phyloP scores from a whole-genome alignment of 2,329 filamentous ascomycete genomes.

The Cercospora janseana region DNA sequence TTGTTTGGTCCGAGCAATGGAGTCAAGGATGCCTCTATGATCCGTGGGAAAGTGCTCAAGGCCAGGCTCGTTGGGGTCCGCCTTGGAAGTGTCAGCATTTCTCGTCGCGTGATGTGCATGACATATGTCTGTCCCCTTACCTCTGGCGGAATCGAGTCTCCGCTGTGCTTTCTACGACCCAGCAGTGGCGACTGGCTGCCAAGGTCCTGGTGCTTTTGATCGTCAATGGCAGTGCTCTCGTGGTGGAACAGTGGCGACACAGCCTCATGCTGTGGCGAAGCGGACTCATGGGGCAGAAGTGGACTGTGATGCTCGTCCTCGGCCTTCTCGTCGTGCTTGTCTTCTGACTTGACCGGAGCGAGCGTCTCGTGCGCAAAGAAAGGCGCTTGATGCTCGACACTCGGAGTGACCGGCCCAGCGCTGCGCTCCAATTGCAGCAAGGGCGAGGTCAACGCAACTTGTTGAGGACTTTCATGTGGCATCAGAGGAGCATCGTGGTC shows the following conservation, averaged over 20 bases:
- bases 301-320: conserved; percentile 32
- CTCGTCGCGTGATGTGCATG: not conserved
- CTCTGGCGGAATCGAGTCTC: conserved; percentile 14
- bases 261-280: conserved; percentile 29
- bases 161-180: conserved; percentile 20
- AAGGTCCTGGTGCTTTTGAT: conserved; percentile 22
- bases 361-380: conserved; percentile 38
- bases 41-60: conserved; percentile 39
- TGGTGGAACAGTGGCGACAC: conserved; percentile 37
- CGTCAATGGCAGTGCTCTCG: conserved; percentile 31
- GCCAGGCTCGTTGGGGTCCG: conserved; percentile 34
- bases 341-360: conserved; percentile 8
- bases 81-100: conserved; percentile 21
- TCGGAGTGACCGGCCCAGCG: not conserved
- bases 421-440: conserved; percentile 9
- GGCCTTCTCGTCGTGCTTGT: conserved; percentile 15
- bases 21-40: conserved; percentile 36
- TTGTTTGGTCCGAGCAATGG: conserved; percentile 32
- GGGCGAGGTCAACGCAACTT: conserved; percentile 5
- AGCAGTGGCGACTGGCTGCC: conserved; percentile 12
- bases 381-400: conserved; percentile 26
- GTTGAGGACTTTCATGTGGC: conserved; percentile 11
- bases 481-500: conserved; percentile 16
- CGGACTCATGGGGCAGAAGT: conserved; percentile 41
- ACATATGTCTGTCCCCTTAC: not conserved